Conservation (phyloP, 2,329 filamentous ascomycete genomes). For the Alternaria postmessia region DNA sequence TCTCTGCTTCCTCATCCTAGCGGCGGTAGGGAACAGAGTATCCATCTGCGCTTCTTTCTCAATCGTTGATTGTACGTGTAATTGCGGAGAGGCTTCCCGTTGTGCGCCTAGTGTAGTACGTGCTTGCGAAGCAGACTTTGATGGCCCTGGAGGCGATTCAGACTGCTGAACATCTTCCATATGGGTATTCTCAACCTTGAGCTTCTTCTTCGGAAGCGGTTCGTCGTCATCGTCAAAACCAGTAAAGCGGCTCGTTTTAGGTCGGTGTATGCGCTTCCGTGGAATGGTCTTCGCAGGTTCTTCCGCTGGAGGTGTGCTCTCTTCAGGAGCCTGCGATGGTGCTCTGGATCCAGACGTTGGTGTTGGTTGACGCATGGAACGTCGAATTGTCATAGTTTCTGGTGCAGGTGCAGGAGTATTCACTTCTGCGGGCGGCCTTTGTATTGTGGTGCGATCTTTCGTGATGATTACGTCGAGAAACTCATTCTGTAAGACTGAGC, state of each 20-base stretch:
- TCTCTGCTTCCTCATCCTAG: conserved; percentile 79
- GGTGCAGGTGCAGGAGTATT: conserved; percentile 30
- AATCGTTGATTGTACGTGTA: conserved; percentile 50
- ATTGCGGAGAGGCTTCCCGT: conserved; percentile 34
- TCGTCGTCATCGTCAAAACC: conserved; percentile 73
- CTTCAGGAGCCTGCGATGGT: conserved; percentile 29
- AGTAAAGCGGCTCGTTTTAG: conserved; percentile 67
- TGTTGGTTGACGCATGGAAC: conserved; percentile 25
- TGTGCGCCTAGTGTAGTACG: conserved; percentile 29
- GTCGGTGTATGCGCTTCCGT: conserved; percentile 45
- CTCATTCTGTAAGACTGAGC: conserved; percentile 86
- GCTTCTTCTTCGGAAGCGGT: conserved; percentile 37
- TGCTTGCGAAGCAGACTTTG: conserved; percentile 19
- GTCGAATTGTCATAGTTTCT: conserved; percentile 18
- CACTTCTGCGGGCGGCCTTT: conserved; percentile 66
- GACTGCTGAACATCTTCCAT: conserved; percentile 39
- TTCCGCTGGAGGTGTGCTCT: conserved; percentile 20
- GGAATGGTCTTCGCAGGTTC: conserved; percentile 37
- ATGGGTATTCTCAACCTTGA: conserved; percentile 36
- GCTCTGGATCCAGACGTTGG: conserved; percentile 25
- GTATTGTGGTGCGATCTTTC: conserved; percentile 77
- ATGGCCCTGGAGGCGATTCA: conserved; percentile 1
- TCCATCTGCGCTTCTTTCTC: conserved; percentile 68
- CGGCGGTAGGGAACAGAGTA: conserved; percentile 76
- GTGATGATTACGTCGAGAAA: conserved; percentile 88